Evolutionary conservation across 1,284 basidiomycete genomes (phyloP).

Genomic region (Erythrobasidium hasegawianum): DNA sequence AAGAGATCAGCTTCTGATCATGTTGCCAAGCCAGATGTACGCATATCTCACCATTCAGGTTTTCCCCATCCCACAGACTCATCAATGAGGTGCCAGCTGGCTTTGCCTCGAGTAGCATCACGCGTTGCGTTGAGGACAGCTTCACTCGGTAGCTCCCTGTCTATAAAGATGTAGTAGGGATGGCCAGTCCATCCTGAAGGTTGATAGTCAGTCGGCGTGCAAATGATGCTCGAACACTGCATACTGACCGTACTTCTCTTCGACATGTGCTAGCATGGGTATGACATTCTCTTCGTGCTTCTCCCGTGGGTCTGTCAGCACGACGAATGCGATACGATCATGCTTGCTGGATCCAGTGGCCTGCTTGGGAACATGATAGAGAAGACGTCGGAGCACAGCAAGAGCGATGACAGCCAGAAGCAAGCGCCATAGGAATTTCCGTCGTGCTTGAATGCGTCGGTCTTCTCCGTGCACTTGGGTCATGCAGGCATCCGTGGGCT

Average conservation of each 20-base stretch:
- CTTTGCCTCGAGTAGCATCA: conserved; percentile 7
- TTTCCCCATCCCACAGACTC: conserved; percentile 10
- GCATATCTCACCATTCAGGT: background rate
- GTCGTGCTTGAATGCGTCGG: background rate
- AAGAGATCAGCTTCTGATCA: too few relatives aligned
- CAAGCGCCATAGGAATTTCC: too few relatives aligned
- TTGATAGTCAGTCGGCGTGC: too few relatives aligned
- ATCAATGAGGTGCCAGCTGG: conserved; percentile 9
- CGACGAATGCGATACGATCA: too few relatives aligned
- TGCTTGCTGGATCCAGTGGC: too few relatives aligned
- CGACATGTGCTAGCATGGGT: conserved; percentile 15
- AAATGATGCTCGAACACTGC: too few relatives aligned
- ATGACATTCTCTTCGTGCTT: conserved; percentile 18
- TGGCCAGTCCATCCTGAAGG: conserved; percentile 12
- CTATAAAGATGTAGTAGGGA: conserved; percentile 16
- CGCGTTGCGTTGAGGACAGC: conserved; percentile 2
- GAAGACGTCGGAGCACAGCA: too few relatives aligned
- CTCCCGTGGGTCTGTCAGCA: conserved; percentile 12
- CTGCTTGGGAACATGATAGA: too few relatives aligned
- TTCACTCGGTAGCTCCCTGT: conserved; percentile 5
- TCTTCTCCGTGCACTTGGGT: too few relatives aligned
- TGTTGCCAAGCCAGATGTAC: background rate
- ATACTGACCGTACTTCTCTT: conserved; percentile 10
- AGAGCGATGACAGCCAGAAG: background rate
- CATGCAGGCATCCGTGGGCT: background rate